Evolutionary conservation across 2,329 filamentous ascomycete genomes (phyloP), one percentile per base, ranked within the genome.

Genomic region (Chrysoporthe puriensis): DNA sequence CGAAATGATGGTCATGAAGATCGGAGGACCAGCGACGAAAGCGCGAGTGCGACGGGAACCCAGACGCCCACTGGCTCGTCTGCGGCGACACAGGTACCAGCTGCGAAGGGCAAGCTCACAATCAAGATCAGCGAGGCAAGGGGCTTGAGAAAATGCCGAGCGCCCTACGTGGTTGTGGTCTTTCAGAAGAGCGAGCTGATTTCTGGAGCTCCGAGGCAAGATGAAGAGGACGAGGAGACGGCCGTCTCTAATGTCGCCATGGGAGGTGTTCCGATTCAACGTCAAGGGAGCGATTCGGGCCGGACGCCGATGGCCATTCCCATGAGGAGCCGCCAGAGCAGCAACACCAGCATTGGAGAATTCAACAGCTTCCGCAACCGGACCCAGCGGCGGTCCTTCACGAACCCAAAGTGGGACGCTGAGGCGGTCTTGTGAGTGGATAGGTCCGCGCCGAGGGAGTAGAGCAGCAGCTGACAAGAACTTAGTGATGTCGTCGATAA

Each of bases 151-250:
- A 92, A 90, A 67, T 93, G 93, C 76, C 88, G 90, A 68, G 93
- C 97, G 74, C 96, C 96, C 1, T 99, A 99, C 75, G 93, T 97
- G 63, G 94, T 99, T 13, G 97, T 92, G 68, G 94, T 97, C 36
- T 99, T 98, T 76, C 96, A 99, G 78, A 92, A 93, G 77, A 97
- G 95, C 76, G 96, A 99, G 78, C 91, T 97, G 73, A 97, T 99
- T 66, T 98, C 96, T 0, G 91, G 92, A 66, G 93, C 93, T 2
- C 92, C 94, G 14, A 88, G 90, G 46, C 80, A 85, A 34, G 83
- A 85, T 43, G 90, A 91, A 57, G 85, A 88, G 46, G 88, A 89
- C 57, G 87, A 90, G 66, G 75, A 84, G 67, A 72, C 74, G 2
- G 73, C 73, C 34, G 72, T 77, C 13, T 62, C 73, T 4, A 72